These are phyloP conservation scores for Boletales sp. DNA, from an alignment of 768 basidiomycete species.

Conservation along the genomic window DNA sequence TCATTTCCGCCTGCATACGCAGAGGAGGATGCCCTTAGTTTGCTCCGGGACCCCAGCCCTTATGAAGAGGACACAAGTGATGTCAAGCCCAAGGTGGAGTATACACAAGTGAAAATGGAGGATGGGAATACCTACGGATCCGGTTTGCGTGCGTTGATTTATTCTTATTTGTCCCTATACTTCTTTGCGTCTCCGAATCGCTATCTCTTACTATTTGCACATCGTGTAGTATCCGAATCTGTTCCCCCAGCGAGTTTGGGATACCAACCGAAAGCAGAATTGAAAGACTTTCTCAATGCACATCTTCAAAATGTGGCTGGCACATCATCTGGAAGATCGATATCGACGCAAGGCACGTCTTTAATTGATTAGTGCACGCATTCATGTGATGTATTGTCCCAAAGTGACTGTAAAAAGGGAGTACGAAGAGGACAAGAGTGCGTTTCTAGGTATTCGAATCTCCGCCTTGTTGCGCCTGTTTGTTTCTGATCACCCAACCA, in stretches of 20 bases:
- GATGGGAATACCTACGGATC: no score
- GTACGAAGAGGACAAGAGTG: slow-evolving; percentile 5
- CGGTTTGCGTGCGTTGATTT: no score
- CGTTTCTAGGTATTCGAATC: neutral
- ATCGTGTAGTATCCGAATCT: no score
- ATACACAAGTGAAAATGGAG: slow-evolving; percentile 4
- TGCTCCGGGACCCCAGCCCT: slow-evolving; percentile 5
- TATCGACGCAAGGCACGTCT: neutral
- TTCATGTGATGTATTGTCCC: neutral
- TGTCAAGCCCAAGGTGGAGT: slow-evolving; percentile 6
- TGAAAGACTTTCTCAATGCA: neutral
- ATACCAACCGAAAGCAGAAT: slow-evolving; percentile 8
- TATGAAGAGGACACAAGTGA: neutral
- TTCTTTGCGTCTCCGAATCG: neutral
- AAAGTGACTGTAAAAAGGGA: slow-evolving; percentile 10
- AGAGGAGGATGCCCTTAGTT: slow-evolving; percentile 24
- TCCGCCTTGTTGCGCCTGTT: neutral
- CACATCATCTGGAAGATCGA: neutral
- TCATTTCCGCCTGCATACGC: neutral
- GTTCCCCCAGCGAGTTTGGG: neutral
- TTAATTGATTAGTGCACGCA: neutral
- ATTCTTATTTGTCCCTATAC: no score
- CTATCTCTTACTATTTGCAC: neutral
- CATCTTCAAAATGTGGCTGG: neutral
- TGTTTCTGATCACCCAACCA: neutral